A percentile compares a stretch with the other conserved stretches of the same genome.
Conservation (phyloP, 768 basidiomycete species). For the Russula virescens region DNA sequence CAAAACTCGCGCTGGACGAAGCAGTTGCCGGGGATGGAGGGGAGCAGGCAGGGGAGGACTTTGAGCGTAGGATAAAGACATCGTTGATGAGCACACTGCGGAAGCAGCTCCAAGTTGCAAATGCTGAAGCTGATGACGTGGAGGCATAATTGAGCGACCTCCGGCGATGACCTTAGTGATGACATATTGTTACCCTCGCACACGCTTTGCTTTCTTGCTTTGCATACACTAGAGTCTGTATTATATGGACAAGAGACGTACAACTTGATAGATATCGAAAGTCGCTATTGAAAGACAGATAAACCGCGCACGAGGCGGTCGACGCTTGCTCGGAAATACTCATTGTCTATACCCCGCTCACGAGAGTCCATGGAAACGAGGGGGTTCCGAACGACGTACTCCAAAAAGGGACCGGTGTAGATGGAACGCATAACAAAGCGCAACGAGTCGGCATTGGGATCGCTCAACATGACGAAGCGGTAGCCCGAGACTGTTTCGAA, state of each 20-base stretch:
- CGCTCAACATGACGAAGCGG: slow-evolving; percentile 93
- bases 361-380: slow-evolving; percentile 77
- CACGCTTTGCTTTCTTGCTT: slow-evolving; percentile 20
- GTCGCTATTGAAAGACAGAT: slow-evolving; percentile 38
- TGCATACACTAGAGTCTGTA: slow-evolving; percentile 21
- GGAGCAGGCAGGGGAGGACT: slow-evolving; percentile 47
- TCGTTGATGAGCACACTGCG: slow-evolving; percentile 81
- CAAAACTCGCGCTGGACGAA: slow-evolving; percentile 88
- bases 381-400: slow-evolving; percentile 92
- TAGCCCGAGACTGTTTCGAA: slow-evolving; percentile 89
- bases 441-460: slow-evolving; percentile 77
- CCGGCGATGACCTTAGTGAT: neutral
- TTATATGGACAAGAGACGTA: slow-evolving; percentile 1
- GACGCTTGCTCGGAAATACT: slow-evolving; percentile 76
- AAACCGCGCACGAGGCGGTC: slow-evolving; percentile 69
- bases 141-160: neutral
- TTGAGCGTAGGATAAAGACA: slow-evolving; percentile 71
- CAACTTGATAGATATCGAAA: neutral
- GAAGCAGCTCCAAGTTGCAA: slow-evolving; percentile 54
- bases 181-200: slow-evolving; percentile 7
- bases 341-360: slow-evolving; percentile 86
- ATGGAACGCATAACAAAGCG: slow-evolving; percentile 81
- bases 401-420: slow-evolving; percentile 89
- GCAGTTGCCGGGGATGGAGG: slow-evolving; percentile 83
- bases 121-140: neutral